Base-by-base conservation (phyloP, 805 yeast genomes). In the Wickerhamiella occidentalis region DNA sequence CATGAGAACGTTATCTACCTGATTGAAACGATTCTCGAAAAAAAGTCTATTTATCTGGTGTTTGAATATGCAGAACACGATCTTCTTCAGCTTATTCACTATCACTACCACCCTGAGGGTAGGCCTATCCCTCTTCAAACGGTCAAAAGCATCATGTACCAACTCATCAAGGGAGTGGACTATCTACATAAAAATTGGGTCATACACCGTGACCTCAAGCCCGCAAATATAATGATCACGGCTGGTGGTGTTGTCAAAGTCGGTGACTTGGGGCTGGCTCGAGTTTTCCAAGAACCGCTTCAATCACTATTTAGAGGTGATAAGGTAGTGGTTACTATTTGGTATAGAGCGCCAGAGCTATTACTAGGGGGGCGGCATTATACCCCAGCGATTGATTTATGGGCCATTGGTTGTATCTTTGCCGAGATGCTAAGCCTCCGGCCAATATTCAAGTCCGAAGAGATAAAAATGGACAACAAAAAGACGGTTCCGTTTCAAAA, bases 11-110 rank as follows among this genome's bases (percentile, higher is more conserved):
- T 92, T 48, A 84, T 92, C 7, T 77, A 76, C 55, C 70, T 94
- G 50, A 78, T 80, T 6, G 96, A 88, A 63, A 84, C 86, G 49
- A 78, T 88, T 9, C 67, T 92, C 47, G 96, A 92, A 61, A 83
- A 80, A 57, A 90, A 86, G 65, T 76, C 85, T 54, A 88, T 92
- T 42, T 92, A 86, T 66, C 85, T 92, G 92, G 85, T 92, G 35
- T 87, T 86, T 63, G 98, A 90, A 62, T 92, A 79, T 64, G 95
- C 96, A 40, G 99, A 92, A 64, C 95, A 92, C 65, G 99, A 92
- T 66, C 68, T 92, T 52, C 68, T 92, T 53, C 98, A 92, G 64
- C 85, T 92, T 47, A 88, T 92, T 52, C 98, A 92, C 65, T 83
- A 75, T 63, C 98, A 92, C 63, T 81, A 94, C 18, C 96, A 87